phyloP scores from a whole-genome alignment of 257 asterid genomes.

The Petrea volubilis region DNA sequence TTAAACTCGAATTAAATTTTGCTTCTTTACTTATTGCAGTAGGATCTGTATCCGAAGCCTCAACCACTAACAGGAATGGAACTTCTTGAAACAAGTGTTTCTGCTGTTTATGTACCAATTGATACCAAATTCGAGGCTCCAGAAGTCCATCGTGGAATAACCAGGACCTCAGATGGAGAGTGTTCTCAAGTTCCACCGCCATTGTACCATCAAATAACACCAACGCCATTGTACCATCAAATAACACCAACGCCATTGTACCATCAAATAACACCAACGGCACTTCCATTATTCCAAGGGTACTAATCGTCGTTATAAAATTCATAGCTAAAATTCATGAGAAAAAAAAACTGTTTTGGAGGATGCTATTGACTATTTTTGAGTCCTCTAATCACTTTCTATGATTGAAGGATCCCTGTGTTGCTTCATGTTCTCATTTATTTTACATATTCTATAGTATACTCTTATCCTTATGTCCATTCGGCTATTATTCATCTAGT shows the following conservation, averaged over 20 bases:
- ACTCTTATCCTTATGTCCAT: not conserved
- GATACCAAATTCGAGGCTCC: slow-evolving; percentile 57
- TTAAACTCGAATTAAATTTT: slow-evolving; percentile 22
- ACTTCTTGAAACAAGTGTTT: slow-evolving; percentile 43
- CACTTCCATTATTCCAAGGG: slow-evolving; percentile 83
- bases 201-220: slow-evolving; percentile 40
- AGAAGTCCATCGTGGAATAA: slow-evolving; percentile 49
- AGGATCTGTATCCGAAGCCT: slow-evolving; percentile 42
- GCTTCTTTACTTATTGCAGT: slow-evolving; percentile 31
- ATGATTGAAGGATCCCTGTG: not conserved
- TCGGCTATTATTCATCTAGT: slow-evolving; percentile 8
- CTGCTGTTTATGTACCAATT: slow-evolving; percentile 40
- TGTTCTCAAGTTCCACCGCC: slow-evolving; percentile 41
- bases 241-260: too few relatives aligned
- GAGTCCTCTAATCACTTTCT: slow-evolving; percentile 1
- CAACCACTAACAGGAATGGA: slow-evolving; percentile 21
- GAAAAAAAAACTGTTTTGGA: not conserved
- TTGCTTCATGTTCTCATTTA: not conserved
- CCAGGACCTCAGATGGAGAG: slow-evolving; percentile 37
- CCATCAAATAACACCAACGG: slow-evolving; percentile 47
- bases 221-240: slow-evolving; percentile 31
- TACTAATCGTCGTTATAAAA: slow-evolving; percentile 25
- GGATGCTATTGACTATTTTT: not conserved
- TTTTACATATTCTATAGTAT: not conserved
- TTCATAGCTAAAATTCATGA: not conserved